Conservation (phyloP, 2,329 filamentous ascomycete species). For the Paramyrothecium sp. region DNA sequence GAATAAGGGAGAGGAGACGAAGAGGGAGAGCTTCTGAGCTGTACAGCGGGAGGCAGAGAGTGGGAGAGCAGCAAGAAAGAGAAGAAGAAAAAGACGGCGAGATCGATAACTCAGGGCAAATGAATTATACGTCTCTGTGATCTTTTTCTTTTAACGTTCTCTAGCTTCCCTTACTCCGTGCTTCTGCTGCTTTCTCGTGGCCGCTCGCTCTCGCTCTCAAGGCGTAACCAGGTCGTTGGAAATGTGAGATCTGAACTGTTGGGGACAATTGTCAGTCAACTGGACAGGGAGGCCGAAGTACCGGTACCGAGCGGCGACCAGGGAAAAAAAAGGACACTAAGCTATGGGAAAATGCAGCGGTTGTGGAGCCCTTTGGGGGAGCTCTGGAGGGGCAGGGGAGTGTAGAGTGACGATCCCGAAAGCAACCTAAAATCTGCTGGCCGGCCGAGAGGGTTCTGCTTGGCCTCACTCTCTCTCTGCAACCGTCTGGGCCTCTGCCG, state of each 20-base stretch:
- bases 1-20: not conserved
- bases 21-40: too few relatives aligned
- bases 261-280: not conserved
- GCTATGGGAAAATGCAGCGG: not conserved
- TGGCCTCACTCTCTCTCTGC: too few relatives aligned
- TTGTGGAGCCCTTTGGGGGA: not conserved
- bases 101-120: not conserved
- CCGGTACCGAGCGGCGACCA: too few relatives aligned
- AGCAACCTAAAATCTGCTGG: not conserved
- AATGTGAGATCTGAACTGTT: not conserved
- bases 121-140: too few relatives aligned
- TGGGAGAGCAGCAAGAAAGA: not conserved
- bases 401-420: not conserved
- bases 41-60: not conserved
- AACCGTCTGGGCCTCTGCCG: too few relatives aligned
- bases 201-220: not conserved
- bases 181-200: not conserved
- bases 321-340: not conserved
- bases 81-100: not conserved
- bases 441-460: too few relatives aligned
- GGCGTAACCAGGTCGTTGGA: not conserved
- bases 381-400: not conserved
- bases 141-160: not conserved
- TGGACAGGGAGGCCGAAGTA: not conserved
- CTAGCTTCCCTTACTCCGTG: not conserved